Base-by-base conservation (phyloP, 1,284 basidiomycete genomes). In the Heterobasidion parviporum region DNA sequence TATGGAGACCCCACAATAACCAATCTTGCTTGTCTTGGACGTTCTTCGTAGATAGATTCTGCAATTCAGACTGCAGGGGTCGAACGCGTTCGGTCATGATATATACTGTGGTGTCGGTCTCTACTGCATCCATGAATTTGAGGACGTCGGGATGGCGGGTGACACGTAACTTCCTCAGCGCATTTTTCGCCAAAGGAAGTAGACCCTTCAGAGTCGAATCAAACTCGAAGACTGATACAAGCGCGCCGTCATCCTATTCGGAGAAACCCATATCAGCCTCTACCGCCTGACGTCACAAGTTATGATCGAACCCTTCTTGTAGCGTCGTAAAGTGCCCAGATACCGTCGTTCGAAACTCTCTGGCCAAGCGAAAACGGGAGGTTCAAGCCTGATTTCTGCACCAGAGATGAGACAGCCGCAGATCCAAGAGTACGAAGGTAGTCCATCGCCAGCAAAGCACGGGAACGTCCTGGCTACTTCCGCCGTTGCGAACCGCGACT, bases 71-170 rank as follows among this genome's bases (percentile, higher is more conserved):
- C 36, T 81, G 76, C 7, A 99, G 73, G 3, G 94, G 92, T 18
- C 82, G 78, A 7, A 98, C 89, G 3, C 90, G 87, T 71, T 99
- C 97, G 0, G 96, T 98, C 74, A 97, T 91, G 63, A 99, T 92
- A 71, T 94, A 91, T 45, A 99, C 82, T 1, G 83, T 82, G 0
- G 83, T 83, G 50, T 96, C 93, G 1, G 92, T 90, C 67, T 98
- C 95, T 6, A 92, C 85, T 1, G 83, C 92, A 62, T 97, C 95
- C 73, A 99, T 84, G 70, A 97, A 96, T 68, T 92, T 95, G 63
- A 99, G 82, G 3, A 99, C 84, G 69, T 98, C 91, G 0, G 97
- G 97, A 75, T 99, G 97, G 41, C 97, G 83, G 7, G 90, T 89
- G 2, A 93, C 92, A 45, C 95, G 82, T 10, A 99, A 77, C 71